A percentile compares a stretch with the other conserved stretches of the same genome.
These are phyloP conservation scores for Serendipita sp. DNA, from an alignment of 768 basidiomycete species.

Conservation along the genomic window DNA sequence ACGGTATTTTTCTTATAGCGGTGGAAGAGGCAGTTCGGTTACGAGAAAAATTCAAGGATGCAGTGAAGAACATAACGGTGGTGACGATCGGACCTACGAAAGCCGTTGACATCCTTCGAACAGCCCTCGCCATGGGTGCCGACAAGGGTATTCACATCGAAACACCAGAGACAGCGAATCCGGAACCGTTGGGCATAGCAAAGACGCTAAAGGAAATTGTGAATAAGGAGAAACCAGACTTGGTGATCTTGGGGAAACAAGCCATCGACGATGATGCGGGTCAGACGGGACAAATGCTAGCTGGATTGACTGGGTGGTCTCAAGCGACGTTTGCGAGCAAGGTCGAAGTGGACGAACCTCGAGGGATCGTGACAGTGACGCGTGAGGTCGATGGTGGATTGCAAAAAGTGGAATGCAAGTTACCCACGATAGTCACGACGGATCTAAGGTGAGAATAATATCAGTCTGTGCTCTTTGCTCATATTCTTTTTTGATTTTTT, in stretches of 20 bases:
- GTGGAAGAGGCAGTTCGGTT: slow-evolving; percentile 94
- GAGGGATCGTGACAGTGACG: slow-evolving; percentile 52
- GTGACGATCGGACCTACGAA: slow-evolving; percentile 92
- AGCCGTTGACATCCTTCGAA: slow-evolving; percentile 75
- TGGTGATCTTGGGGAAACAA: slow-evolving; percentile 95
- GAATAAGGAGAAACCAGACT: slow-evolving; percentile 45
- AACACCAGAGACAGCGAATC: slow-evolving; percentile 49
- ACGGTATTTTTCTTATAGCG: slow-evolving; percentile 29
- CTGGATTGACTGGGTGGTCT: slow-evolving; percentile 78
- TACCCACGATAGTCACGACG: slow-evolving; percentile 82
- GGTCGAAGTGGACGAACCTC: slow-evolving; percentile 48
- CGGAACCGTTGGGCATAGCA: slow-evolving; percentile 85
- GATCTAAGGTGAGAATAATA: slow-evolving; percentile 56
- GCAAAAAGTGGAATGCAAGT: slow-evolving; percentile 58
- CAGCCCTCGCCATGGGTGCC: slow-evolving; percentile 95
- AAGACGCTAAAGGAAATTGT: slow-evolving; percentile 69
- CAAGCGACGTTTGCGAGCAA: slow-evolving; percentile 94
- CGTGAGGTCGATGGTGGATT: slow-evolving; percentile 91
- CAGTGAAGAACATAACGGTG: slow-evolving; percentile 73
- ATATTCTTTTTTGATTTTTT: not conserved
- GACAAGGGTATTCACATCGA: slow-evolving; percentile 87
- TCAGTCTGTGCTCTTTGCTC: not conserved
- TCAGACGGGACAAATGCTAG: slow-evolving; percentile 94
- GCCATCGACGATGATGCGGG: slow-evolving; percentile 95
- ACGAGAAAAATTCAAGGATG: slow-evolving; percentile 66